phyloP scores from a whole-genome alignment of 306 rosid species.

The Mucuna pruriens region DNA sequence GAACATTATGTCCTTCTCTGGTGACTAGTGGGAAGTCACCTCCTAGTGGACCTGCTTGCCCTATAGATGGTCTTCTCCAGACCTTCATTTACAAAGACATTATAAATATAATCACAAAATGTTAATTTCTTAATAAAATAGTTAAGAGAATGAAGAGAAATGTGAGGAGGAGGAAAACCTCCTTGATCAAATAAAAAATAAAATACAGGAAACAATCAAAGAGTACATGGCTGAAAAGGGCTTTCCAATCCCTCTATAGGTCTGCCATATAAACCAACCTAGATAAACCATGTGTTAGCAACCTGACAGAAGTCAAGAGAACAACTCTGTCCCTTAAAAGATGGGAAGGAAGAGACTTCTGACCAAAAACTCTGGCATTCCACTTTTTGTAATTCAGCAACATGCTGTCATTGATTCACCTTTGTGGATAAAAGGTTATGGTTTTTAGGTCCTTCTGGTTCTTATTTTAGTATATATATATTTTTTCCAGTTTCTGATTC shows the following conservation, averaged over 20 bases:
- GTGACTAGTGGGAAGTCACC: slow-evolving; percentile 81
- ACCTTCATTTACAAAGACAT: slow-evolving; percentile 55
- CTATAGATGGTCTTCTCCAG: slow-evolving; percentile 85
- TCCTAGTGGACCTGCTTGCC: slow-evolving; percentile 79
- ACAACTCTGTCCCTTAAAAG: background rate
- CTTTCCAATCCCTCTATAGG: background rate
- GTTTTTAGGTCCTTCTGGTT: background rate
- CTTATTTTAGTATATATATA: background rate
- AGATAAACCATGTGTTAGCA: background rate
- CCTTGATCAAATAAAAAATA: background rate
- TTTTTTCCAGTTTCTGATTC: background rate
- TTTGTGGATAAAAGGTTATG: background rate
- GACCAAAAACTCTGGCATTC: background rate
- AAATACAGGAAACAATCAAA: background rate
- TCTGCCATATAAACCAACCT: background rate
- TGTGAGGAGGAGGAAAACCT: background rate
- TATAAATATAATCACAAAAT: slow-evolving; percentile 25
- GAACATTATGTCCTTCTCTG: slow-evolving; percentile 79
- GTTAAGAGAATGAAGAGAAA: background rate
- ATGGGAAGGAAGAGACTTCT: slow-evolving; percentile 9
- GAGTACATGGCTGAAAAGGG: background rate
- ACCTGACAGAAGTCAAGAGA: background rate
- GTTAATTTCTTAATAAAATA: background rate
- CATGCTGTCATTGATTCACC: background rate
- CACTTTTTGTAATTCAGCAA: background rate